Base-by-base conservation (phyloP, 257 asterid genomes). In the Leptodermis oblonga region DNA sequence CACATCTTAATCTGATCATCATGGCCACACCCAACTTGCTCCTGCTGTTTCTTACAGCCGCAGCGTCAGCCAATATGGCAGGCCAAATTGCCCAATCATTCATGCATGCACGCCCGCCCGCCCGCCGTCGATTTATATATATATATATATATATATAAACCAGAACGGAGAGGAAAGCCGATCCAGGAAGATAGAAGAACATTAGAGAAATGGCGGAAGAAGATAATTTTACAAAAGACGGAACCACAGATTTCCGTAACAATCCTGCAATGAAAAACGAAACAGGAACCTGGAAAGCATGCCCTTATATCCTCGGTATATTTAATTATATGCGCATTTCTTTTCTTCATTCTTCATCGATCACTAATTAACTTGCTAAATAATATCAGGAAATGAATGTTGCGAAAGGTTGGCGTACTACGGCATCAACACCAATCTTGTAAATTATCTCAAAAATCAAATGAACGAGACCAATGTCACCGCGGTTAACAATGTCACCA, bases 351-450 rank as follows among this genome's bases (percentile, higher is more conserved):
- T n/a, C n/a, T n/a, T n/a, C n/a, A n/a, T n/a, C n/a, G n/a, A n/a
- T n/a, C n/a, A n/a, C n/a, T n/a, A n/a, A n/a, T n/a, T n/a, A n/a
- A n/a, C n/a, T n/a, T n/a, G n/a, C n/a, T n/a, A n/a, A n/a, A n/a
- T n/a, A n/a, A n/a, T n/a, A n/a, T n/a, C n/a, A 86, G 89, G 92
- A 62, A 86, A 82, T 65, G 96, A 88, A 75, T 84, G 92, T 59
- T 84, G 96, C 60, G 96, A 88, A 70, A 88, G 95, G 46, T 30
- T 88, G 73, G 96, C 93, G n/a, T 88, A 88, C 48, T 88, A 88
- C 49, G 96, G 93, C 62, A 85, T 88, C 76, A 85, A 85, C 72
- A 85, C 93, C 39, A 88, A 86, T 55, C 55, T 88, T 46, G 96
- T 88, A 2, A 88, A 88, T 36, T 88, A 86, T 68, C 82, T 88